These are phyloP conservation scores for Alternaria dauci DNA, from an alignment of 2,329 filamentous ascomycete species.

Conservation along the genomic window DNA sequence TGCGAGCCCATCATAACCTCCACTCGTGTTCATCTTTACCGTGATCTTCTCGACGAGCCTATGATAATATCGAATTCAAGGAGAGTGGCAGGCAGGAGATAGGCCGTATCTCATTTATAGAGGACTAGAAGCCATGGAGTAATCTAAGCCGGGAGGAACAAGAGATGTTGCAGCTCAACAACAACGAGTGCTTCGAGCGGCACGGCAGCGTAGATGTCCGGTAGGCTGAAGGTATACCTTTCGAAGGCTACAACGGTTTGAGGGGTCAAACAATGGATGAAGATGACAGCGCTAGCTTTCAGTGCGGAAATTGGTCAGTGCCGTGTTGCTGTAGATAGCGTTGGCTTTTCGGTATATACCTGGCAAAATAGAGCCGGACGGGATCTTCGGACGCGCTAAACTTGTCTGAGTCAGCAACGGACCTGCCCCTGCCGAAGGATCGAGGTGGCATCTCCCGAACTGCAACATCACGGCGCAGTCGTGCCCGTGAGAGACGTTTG, in stretches of 20 bases:
- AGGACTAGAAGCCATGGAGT: background rate
- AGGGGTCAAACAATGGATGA: too few relatives aligned
- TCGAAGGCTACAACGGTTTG: slow-evolving; percentile 37
- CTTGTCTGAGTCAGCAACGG: background rate
- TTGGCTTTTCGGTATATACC: background rate
- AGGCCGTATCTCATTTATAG: background rate
- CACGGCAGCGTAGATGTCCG: slow-evolving; percentile 41
- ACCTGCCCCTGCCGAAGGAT: background rate
- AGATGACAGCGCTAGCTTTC: too few relatives aligned
- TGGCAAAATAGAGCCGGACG: slow-evolving; percentile 1
- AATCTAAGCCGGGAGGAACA: slow-evolving; percentile 26
- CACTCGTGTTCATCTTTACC: background rate
- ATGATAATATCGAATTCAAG: background rate
- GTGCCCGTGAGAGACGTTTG: too few relatives aligned
- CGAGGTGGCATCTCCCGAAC: too few relatives aligned
- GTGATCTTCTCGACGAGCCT: background rate
- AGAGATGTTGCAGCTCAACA: slow-evolving; percentile 42
- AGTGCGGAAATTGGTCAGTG: too few relatives aligned
- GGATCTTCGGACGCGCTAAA: background rate
- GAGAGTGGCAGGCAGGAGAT: background rate
- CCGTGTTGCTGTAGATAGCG: background rate
- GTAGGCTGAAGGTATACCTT: slow-evolving; percentile 34
- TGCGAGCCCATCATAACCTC: too few relatives aligned
- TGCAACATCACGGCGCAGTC: too few relatives aligned
- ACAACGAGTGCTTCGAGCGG: slow-evolving; percentile 38